A percentile compares a stretch with the other conserved stretches of the same genome.
These are phyloP conservation scores for Rhizopogon vinicolor DNA, from an alignment of 768 basidiomycete species.

Conservation along the genomic window DNA sequence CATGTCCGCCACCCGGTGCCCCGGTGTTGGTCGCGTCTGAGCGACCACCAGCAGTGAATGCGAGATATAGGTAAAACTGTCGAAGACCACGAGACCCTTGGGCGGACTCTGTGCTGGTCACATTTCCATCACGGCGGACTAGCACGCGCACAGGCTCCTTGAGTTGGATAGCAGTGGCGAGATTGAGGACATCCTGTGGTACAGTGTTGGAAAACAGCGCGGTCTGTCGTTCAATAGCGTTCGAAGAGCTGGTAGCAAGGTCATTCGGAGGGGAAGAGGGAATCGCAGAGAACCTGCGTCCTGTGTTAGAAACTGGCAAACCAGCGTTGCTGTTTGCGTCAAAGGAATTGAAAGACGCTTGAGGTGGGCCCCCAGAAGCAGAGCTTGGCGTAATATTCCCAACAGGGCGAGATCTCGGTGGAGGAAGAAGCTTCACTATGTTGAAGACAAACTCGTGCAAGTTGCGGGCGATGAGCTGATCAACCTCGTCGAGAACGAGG, in stretches of 20 bases:
- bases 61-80: slow-evolving; percentile 95
- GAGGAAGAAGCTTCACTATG: slow-evolving; percentile 90
- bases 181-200: slow-evolving; percentile 94
- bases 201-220: slow-evolving; percentile 98
- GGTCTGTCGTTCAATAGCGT: slow-evolving; percentile 74
- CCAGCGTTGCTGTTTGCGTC: slow-evolving; percentile 36
- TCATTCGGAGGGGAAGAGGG: slow-evolving; percentile 43
- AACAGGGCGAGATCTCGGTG: slow-evolving; percentile 65
- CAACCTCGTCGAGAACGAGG: slow-evolving; percentile 95
- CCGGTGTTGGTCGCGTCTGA: slow-evolving; percentile 44
- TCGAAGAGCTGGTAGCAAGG: slow-evolving; percentile 23
- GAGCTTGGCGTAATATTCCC: slow-evolving; percentile 31
- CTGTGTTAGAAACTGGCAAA: slow-evolving; percentile 31
- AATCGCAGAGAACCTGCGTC: slow-evolving; percentile 58
- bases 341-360: slow-evolving; percentile 41
- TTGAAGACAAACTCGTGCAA: slow-evolving; percentile 93
- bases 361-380: slow-evolving; percentile 27
- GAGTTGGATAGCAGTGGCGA: slow-evolving; percentile 89
- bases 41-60: slow-evolving; percentile 85
- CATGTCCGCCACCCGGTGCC: slow-evolving; percentile 55
- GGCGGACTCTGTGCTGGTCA: slow-evolving; percentile 60
- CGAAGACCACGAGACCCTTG: slow-evolving; percentile 82
- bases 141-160: slow-evolving; percentile 97
- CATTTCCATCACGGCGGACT: slow-evolving; percentile 86
- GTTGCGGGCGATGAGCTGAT: slow-evolving; percentile 96